These are phyloP conservation scores for Chaetomiaceae sp. DNA, from an alignment of 2,329 filamentous ascomycete genomes.

Conservation along the genomic window DNA sequence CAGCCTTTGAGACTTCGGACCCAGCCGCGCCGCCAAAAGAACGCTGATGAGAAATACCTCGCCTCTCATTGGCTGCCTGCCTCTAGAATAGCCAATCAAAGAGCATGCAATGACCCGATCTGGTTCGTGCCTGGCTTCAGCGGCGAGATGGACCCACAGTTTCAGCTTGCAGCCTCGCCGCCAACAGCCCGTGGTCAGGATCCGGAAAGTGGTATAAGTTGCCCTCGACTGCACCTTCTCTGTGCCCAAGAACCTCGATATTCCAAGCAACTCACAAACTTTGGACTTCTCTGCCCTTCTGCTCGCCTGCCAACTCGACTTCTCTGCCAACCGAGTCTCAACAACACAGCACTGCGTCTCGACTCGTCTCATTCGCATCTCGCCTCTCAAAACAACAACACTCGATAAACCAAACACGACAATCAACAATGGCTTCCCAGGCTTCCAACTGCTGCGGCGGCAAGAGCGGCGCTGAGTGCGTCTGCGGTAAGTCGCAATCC, in stretches of 20 bases:
- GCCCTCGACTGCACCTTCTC: background rate
- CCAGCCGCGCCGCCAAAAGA: background rate
- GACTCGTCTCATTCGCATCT: background rate
- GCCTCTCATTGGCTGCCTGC: conserved; percentile 16
- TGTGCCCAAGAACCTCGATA: background rate
- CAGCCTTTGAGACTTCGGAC: too few relatives aligned
- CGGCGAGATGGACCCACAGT: conserved; percentile 14
- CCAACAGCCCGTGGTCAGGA: conserved; percentile 12
- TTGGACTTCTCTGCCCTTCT: background rate
- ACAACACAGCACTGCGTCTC: too few relatives aligned
- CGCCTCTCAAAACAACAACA: background rate
- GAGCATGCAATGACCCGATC: conserved; percentile 15
- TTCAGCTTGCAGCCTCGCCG: conserved; percentile 22
- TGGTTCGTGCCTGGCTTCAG: conserved; percentile 9
- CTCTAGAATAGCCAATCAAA: conserved; percentile 8
- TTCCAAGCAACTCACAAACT: background rate
- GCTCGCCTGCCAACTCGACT: background rate
- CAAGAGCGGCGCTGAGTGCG: conserved; percentile 48
- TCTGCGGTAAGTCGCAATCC: conserved; percentile 56
- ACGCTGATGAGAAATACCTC: conserved; percentile 25
- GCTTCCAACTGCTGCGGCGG: conserved; percentile 54
- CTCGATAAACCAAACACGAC: conserved; percentile 1
- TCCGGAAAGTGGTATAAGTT: conserved; percentile 11
- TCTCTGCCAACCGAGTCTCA: too few relatives aligned
- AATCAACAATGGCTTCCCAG: conserved; percentile 32